Percentiles rank a stretch among this genome's conserved stretches.
phyloP scores from a whole-genome alignment of 768 basidiomycete species.

The Lactarius evosmus region DNA sequence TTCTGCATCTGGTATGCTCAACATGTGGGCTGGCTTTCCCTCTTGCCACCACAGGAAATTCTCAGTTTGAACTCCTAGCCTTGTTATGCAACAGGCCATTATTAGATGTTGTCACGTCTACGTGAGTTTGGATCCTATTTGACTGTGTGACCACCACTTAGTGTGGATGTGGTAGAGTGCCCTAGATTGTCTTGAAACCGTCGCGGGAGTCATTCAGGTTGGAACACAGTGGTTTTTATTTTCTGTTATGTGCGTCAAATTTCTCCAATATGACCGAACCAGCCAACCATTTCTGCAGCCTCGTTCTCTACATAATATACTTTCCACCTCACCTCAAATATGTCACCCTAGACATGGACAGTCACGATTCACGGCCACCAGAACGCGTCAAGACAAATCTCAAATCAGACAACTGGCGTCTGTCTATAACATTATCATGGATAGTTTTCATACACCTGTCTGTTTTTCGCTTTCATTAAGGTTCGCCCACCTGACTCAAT shows the following conservation, averaged over 20 bases:
- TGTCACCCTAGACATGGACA: constrained; percentile 42
- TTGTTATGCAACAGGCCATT: constrained; percentile 80
- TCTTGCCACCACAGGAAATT: constrained; percentile 9
- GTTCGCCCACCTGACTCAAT: constrained; percentile 14
- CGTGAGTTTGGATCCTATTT: constrained; percentile 44
- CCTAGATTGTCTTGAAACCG: constrained; percentile 71
- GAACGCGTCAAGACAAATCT: constrained; percentile 47
- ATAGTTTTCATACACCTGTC: constrained; percentile 72
- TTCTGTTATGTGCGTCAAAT: constrained; percentile 68
- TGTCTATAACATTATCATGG: constrained; percentile 75
- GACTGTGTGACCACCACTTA: constrained; percentile 1
- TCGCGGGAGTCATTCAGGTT: constrained; percentile 82
- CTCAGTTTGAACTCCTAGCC: constrained; percentile 43
- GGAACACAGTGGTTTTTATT: constrained; percentile 82
- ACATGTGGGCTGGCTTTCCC: constrained; percentile 53
- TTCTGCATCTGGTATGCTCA: constrained; percentile 77
- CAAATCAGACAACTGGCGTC: constrained; percentile 67
- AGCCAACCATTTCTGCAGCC: constrained; percentile 42
- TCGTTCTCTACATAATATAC: constrained; percentile 89
- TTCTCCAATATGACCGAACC: background rate
- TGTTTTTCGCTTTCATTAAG: constrained; percentile 32
- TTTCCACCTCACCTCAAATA: constrained; percentile 86
- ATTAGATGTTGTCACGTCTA: constrained; percentile 76
- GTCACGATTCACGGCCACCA: constrained; percentile 42
- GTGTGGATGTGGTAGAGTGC: constrained; percentile 44